Evolutionary conservation across 441 rosid species (phyloP).

Genomic region (Gossypium gossypioides): DNA sequence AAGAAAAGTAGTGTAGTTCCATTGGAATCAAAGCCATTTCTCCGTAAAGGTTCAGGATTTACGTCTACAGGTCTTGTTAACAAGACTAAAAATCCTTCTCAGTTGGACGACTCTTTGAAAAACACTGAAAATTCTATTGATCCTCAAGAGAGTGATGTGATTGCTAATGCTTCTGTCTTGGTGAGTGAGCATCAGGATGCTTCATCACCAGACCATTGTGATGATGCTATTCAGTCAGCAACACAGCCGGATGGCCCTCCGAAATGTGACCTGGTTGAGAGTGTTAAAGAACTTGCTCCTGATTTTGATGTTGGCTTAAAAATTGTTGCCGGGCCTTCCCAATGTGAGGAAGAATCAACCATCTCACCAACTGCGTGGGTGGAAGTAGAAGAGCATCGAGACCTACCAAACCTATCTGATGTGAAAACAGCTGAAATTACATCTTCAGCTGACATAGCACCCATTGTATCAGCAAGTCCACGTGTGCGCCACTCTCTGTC

Average conservation of each 20-base stretch:
- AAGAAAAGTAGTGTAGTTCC: constrained; percentile 59
- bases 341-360: constrained; percentile 33
- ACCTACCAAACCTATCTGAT: constrained; percentile 22
- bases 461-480: constrained; percentile 36
- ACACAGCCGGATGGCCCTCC: constrained; percentile 17
- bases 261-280: constrained; percentile 21
- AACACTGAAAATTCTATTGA: constrained; percentile 22
- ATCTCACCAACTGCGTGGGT: constrained; percentile 61
- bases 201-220: constrained; percentile 16
- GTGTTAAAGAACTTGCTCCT: constrained; percentile 18
- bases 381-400: constrained; percentile 43
- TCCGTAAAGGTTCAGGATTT: constrained; percentile 40
- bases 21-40: constrained; percentile 40
- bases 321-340: constrained; percentile 13
- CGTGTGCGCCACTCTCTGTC: constrained; percentile 61
- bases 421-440: constrained; percentile 25
- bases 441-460: constrained; percentile 24
- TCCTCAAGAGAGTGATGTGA: constrained; percentile 24
- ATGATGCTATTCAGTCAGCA: constrained; percentile 24
- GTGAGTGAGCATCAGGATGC: constrained; percentile 24
- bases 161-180: constrained; percentile 21
- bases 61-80: constrained; percentile 22
- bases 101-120: constrained; percentile 18
- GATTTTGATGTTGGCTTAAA: constrained; percentile 23
- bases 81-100: constrained; percentile 27